Base-by-base conservation (phyloP, 2,329 filamentous ascomycete species). In the Ophiostoma ips region DNA sequence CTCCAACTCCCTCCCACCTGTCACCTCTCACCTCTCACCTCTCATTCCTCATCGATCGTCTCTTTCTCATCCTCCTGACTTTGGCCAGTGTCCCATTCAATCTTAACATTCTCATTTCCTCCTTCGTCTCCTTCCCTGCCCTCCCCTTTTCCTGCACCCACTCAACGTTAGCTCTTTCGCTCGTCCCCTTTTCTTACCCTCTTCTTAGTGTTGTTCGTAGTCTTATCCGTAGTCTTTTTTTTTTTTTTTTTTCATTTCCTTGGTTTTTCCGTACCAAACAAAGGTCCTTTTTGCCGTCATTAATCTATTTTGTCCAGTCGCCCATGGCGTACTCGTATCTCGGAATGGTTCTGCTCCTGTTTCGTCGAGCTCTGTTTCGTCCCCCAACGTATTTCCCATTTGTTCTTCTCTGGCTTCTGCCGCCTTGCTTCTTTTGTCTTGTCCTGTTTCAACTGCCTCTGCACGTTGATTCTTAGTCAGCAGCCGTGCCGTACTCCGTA, bases 371-470 rank as follows among this genome's bases (percentile, higher is more conserved):
- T n/a, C 28, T 45, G 43, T 45, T 19, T 43, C 24, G 24, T 16
- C 11, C 21, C 37, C 33, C 24, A 31, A 38, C 13, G 6, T 15
- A 43, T 44, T 9, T 9, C 7, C 49, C 18, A 30, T 6, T 34
- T 33, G n/a, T 45, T 45, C 28, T 33, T 34, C 38, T 45, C 24
- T 28, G 24, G 41, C 28, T 34, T 45, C 43, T 31, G 28, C n/a
- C 43, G 30, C 43, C 43, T 45, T 45, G 43, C 43, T 45, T 34
- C 43, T 45, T 45, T 45, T 7, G 43, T 45, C 30, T n/a, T n/a
- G n/a, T n/a, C n/a, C n/a, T n/a, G n/a, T n/a, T n/a, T n/a, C n/a
- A n/a, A 44, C 41, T 24, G 41, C 41, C 5, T 28, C 24, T 28
- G 24, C 24, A 5, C 24, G 24, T 28, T n/a, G n/a, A 28, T 28